These are phyloP conservation scores for Triticum dicoccoides DNA, from an alignment of 176 grass and related monocot species.

Conservation along the genomic window DNA sequence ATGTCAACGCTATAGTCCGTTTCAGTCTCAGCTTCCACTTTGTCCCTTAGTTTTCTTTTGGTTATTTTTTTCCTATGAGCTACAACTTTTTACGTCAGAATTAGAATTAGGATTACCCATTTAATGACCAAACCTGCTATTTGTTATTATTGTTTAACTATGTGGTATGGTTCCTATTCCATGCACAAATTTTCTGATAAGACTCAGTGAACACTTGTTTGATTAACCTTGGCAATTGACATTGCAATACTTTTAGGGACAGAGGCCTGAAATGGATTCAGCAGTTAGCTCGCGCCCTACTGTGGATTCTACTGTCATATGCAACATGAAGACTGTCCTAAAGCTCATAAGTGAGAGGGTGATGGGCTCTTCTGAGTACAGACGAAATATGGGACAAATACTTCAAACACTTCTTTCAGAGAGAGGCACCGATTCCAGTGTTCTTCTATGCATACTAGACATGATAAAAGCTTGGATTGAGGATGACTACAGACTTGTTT, in stretches of 20 bases:
- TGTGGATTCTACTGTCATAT: constrained; percentile 66
- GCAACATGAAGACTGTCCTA: constrained; percentile 83
- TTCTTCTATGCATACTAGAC: constrained; percentile 88
- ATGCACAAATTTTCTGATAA: neutral
- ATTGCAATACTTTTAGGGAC: constrained; percentile 63
- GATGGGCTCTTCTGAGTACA: constrained; percentile 71
- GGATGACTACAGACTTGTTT: constrained; percentile 59
- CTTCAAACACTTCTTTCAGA: constrained; percentile 82
- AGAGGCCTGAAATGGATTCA: constrained; percentile 79
- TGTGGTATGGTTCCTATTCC: neutral
- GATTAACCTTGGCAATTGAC: neutral
- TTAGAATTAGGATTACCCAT: neutral
- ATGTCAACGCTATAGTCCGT: neutral
- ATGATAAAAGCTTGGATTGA: constrained; percentile 95
- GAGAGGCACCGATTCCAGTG: constrained; percentile 70
- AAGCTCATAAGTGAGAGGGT: constrained; percentile 92
- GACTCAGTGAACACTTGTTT: neutral
- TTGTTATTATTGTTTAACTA: constrained; percentile 9
- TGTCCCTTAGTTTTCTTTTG: neutral
- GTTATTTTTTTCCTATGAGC: neutral
- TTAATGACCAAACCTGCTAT: neutral
- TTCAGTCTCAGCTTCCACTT: neutral
- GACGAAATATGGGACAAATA: constrained; percentile 81
- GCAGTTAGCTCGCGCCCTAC: constrained; percentile 70
- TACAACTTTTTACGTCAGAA: neutral